Percentiles rank a stretch among this genome's conserved stretches.
Conservation (phyloP, 2,329 filamentous ascomycete species). For the Zasmidium angulare region DNA sequence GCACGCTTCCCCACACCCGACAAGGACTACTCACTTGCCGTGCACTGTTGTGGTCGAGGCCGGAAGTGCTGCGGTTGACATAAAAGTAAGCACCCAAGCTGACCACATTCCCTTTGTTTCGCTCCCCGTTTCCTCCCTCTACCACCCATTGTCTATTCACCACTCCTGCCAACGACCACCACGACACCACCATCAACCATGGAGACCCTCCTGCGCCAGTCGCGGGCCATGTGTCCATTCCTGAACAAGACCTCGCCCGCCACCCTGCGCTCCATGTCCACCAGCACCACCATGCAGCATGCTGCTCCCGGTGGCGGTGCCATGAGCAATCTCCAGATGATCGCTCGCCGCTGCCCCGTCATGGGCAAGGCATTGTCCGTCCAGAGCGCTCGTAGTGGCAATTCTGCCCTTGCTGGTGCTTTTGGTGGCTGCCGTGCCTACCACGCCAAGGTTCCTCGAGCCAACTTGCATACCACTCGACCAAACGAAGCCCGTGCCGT, state of each 20-base stretch:
- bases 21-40: too few relatives aligned
- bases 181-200: slow-evolving; percentile 52
- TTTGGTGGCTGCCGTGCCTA: slow-evolving; percentile 52
- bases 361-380: slow-evolving; percentile 94
- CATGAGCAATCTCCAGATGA: slow-evolving; percentile 94
- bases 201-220: slow-evolving; percentile 94
- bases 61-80: not conserved
- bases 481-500: slow-evolving; percentile 76
- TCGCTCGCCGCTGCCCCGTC: slow-evolving; percentile 92
- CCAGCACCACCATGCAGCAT: slow-evolving; percentile 63
- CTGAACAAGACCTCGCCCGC: slow-evolving; percentile 91
- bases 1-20: slow-evolving; percentile 5
- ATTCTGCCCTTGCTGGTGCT: slow-evolving; percentile 47
- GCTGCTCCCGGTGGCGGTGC: slow-evolving; percentile 74
- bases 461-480: slow-evolving; percentile 77
- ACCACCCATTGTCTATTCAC: slow-evolving; percentile 1
- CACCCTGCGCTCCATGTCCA: slow-evolving; percentile 85
- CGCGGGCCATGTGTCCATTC: slow-evolving; percentile 95
- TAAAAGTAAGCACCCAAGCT: slow-evolving; percentile 3
- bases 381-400: slow-evolving; percentile 59
- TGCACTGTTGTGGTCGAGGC: not conserved
- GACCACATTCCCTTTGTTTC: not conserved
- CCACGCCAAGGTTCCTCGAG: slow-evolving; percentile 57
- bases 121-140: not conserved
- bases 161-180: not conserved